Percentiles rank a stretch among this genome's conserved stretches.
Evolutionary conservation across 306 rosid genomes (phyloP).

Genomic region (Citrullus mucosospermus): DNA sequence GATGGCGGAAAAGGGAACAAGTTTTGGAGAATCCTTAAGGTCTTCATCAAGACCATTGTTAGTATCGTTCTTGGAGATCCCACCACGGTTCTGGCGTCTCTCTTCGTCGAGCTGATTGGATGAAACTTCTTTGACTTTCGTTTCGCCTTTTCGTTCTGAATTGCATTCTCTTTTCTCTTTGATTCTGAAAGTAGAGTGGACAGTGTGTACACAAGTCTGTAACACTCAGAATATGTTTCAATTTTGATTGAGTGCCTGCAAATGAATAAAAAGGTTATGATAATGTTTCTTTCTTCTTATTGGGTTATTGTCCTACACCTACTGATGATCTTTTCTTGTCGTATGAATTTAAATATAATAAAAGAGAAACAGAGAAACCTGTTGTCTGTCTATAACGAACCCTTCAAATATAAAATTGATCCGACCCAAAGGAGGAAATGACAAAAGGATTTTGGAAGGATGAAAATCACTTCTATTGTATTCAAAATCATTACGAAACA

Average conservation of each 20-base stretch:
- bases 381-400: too few relatives aligned
- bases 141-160: neutral
- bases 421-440: too few relatives aligned
- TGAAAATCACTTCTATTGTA: too few relatives aligned
- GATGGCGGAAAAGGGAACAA: neutral
- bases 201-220: too few relatives aligned
- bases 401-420: too few relatives aligned
- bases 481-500: too few relatives aligned
- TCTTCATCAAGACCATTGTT: neutral
- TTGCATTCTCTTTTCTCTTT: neutral
- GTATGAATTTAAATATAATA: too few relatives aligned
- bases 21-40: neutral
- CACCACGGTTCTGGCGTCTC: neutral
- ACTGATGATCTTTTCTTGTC: too few relatives aligned
- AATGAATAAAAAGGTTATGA: neutral
- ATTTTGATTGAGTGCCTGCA: neutral
- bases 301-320: neutral
- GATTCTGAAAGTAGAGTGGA: too few relatives aligned
- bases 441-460: too few relatives aligned
- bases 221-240: neutral
- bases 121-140: neutral
- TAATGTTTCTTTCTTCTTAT: neutral
- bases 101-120: neutral
- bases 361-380: too few relatives aligned
- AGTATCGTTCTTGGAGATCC: constrained; percentile 10